Percentiles rank a stretch among this genome's conserved stretches.
These are phyloP conservation scores for Scalesia atractyloides DNA, from an alignment of 129 eudicot species.

Conservation along the genomic window DNA sequence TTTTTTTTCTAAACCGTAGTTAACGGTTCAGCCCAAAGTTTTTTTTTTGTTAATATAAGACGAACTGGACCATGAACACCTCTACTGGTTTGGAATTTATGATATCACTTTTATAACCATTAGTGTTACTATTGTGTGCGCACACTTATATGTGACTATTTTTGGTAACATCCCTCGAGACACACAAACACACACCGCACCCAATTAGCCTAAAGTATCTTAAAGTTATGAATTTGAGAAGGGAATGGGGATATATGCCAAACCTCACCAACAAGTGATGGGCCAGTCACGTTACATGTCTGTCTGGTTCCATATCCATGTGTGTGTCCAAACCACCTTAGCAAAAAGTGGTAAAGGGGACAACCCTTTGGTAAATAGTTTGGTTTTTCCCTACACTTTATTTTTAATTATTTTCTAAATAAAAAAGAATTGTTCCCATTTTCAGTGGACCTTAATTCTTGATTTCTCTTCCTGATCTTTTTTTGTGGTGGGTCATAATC, in stretches of 20 bases:
- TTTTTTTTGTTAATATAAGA: background rate
- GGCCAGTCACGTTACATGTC: conserved; percentile 32
- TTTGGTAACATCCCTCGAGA: conserved; percentile 13
- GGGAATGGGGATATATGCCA: conserved; percentile 37
- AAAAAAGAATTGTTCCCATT: conserved; percentile 15
- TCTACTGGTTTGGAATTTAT: background rate
- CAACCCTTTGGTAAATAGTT: conserved; percentile 15
- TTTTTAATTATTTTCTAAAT: background rate
- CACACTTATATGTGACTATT: background rate
- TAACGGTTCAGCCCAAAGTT: background rate
- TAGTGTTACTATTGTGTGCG: too few species aligned
- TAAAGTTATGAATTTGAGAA: conserved; percentile 28
- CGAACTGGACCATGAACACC: background rate
- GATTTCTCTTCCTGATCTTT: conserved; percentile 26
- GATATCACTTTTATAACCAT: background rate
- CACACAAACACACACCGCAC: conserved; percentile 8
- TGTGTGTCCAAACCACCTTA: conserved; percentile 6
- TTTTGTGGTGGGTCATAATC: conserved; percentile 25
- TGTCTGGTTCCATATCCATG: conserved; percentile 29
- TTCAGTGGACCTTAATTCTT: conserved; percentile 26
- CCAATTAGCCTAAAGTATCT: conserved; percentile 13
- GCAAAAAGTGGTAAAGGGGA: conserved; percentile 7
- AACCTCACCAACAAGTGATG: conserved; percentile 35
- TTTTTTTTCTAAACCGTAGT: background rate
- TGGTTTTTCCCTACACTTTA: conserved; percentile 1